Evolutionary conservation across 331 rosid species (phyloP).

Genomic region (Spiraea crenata): DNA sequence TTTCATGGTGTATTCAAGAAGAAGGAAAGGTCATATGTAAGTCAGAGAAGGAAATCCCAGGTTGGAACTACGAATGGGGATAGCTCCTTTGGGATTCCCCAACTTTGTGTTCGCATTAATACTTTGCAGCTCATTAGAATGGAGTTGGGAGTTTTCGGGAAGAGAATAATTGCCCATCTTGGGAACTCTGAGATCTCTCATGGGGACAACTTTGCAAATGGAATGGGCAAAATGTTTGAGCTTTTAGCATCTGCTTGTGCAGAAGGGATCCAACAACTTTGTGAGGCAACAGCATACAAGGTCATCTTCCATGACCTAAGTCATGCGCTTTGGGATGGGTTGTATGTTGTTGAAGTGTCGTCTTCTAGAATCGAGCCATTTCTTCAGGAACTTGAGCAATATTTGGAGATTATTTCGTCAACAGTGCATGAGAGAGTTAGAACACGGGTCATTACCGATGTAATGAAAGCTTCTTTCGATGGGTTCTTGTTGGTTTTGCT

Average conservation of each 20-base stretch:
- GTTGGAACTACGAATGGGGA: conserved; percentile 67
- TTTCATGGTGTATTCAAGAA: conserved; percentile 67
- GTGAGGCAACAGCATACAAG: conserved; percentile 84
- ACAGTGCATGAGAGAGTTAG: conserved; percentile 73
- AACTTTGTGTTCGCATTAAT: conserved; percentile 80
- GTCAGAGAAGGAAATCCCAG: conserved; percentile 59
- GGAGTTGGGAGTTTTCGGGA: conserved; percentile 78
- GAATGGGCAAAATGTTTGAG: conserved; percentile 63
- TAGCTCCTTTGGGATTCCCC: conserved; percentile 60
- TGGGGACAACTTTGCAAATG: conserved; percentile 47
- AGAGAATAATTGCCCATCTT: conserved; percentile 65
- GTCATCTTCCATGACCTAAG: conserved; percentile 70
- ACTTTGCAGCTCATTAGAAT: conserved; percentile 71
- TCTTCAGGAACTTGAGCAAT: conserved; percentile 78
- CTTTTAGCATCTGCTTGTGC: conserved; percentile 66
- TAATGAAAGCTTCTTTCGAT: conserved; percentile 94
- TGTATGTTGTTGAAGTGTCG: conserved; percentile 66
- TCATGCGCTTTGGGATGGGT: conserved; percentile 72
- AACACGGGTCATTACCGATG: conserved; percentile 64
- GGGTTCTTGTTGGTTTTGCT: conserved; percentile 87
- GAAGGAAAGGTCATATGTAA: conserved; percentile 60
- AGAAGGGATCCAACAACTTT: conserved; percentile 87
- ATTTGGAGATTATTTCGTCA: conserved; percentile 68
- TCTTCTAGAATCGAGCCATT: conserved; percentile 79
- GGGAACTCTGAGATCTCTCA: conserved; percentile 57